These are phyloP conservation scores for Microdochium bolleyi DNA, from an alignment of 2,329 filamentous ascomycete genomes.

Conservation along the genomic window DNA sequence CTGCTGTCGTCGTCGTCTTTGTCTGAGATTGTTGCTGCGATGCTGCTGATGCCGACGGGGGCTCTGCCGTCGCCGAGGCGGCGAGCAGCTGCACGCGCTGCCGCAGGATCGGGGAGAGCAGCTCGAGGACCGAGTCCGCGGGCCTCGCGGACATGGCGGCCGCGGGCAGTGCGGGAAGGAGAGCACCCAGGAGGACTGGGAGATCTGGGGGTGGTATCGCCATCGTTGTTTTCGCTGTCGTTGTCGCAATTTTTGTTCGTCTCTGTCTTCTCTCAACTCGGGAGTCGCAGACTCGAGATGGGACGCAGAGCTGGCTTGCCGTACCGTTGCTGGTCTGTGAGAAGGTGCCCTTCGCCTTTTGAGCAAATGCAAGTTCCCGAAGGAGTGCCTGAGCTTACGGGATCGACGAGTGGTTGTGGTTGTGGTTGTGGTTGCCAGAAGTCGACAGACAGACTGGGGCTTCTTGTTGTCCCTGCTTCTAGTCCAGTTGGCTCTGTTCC, in stretches of 20 bases:
- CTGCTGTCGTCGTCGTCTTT: neutral
- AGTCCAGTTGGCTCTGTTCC: no score
- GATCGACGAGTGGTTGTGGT: no score
- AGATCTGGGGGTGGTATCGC: constrained; percentile 27
- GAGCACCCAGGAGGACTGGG: constrained; percentile 40
- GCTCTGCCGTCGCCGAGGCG: constrained; percentile 47
- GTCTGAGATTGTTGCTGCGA: neutral
- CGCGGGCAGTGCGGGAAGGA: constrained; percentile 52
- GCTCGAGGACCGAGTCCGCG: constrained; percentile 46
- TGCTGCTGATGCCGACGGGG: constrained; percentile 14
- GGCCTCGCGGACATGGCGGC: constrained; percentile 51
- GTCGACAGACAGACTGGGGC: no score
- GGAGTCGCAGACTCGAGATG: no score
- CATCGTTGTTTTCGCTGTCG: neutral
- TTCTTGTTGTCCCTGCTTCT: no score
- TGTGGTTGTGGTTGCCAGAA: no score
- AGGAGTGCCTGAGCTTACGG: no score
- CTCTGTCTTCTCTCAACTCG: no score
- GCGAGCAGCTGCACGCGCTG: constrained; percentile 57
- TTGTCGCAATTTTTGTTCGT: neutral
- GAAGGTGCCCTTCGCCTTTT: no score
- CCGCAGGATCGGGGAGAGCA: constrained; percentile 57
- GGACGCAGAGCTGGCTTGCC: no score
- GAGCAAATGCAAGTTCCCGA: no score
- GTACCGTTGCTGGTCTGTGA: no score